These are phyloP conservation scores for Neurospora crassa DNA, from an alignment of 2,329 filamentous ascomycete species.

Conservation along the genomic window DNA sequence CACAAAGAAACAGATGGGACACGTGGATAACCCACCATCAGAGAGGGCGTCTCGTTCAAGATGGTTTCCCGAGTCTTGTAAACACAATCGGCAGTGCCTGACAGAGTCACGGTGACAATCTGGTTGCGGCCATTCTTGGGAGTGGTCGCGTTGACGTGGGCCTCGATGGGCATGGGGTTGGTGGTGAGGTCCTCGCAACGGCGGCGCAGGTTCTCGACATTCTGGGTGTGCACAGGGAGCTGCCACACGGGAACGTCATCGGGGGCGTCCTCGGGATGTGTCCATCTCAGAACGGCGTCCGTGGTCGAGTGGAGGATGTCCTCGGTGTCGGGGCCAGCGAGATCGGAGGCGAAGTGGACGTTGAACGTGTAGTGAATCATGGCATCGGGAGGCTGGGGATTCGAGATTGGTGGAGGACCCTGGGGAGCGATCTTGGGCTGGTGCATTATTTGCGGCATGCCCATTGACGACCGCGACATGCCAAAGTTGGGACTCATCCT, in stretches of 20 bases:
- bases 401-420: constrained; percentile 47
- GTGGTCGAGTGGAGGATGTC: constrained; percentile 89
- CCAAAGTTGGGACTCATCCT: constrained; percentile 60
- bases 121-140: constrained; percentile 61
- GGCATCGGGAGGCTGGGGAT: constrained; percentile 62
- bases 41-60: constrained; percentile 83
- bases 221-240: constrained; percentile 83
- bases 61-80: constrained; percentile 85
- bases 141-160: constrained; percentile 72
- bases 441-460: constrained; percentile 45
- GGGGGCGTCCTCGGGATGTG: constrained; percentile 76
- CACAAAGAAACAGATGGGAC: constrained; percentile 8
- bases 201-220: constrained; percentile 68
- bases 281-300: constrained; percentile 85
- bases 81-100: constrained; percentile 77
- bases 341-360: constrained; percentile 86
- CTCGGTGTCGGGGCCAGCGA: constrained; percentile 85
- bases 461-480: constrained; percentile 49
- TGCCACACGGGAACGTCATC: constrained; percentile 80
- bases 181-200: constrained; percentile 77
- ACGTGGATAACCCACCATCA: constrained; percentile 58
- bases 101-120: constrained; percentile 84
- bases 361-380: constrained; percentile 94
- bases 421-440: constrained; percentile 47
- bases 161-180: constrained; percentile 62